Conservation (phyloP, 2,329 filamentous ascomycete species). For the Sarocladium strictum region DNA sequence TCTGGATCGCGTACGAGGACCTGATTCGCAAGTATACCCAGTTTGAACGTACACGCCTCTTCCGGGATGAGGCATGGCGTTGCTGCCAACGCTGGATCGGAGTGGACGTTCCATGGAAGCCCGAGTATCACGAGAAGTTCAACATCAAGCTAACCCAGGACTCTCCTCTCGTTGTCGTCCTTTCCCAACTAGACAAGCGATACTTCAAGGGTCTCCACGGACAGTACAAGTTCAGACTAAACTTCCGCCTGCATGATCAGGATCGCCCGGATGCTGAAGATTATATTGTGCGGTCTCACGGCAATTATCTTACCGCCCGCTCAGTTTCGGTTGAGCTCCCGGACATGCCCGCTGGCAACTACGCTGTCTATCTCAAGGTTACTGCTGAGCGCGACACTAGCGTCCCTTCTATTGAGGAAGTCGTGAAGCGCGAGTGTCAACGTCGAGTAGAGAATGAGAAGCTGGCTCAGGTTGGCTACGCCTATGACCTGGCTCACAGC, state of each 20-base stretch:
- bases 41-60: conserved; percentile 57
- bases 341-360: conserved; percentile 49
- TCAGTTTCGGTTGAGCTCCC: conserved; percentile 53
- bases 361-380: conserved; percentile 51
- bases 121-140: conserved; percentile 57
- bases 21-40: conserved; percentile 56
- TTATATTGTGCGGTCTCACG: conserved; percentile 54
- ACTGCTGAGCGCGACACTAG: conserved; percentile 40
- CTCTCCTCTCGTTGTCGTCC: conserved; percentile 52
- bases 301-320: conserved; percentile 52
- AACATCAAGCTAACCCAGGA: conserved; percentile 49
- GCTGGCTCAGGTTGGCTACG: conserved; percentile 49
- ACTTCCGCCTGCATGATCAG: conserved; percentile 44
- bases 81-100: conserved; percentile 55
- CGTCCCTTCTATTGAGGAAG: conserved; percentile 45
- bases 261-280: conserved; percentile 47
- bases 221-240: conserved; percentile 46
- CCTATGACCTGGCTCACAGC: conserved; percentile 55
- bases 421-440: conserved; percentile 46
- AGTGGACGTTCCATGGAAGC: conserved; percentile 56
- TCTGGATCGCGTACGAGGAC: conserved; percentile 59
- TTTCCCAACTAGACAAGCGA: conserved; percentile 56
- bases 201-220: conserved; percentile 58
- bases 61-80: conserved; percentile 51
- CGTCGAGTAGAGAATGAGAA: conserved; percentile 48